phyloP scores from a whole-genome alignment of 345 rosid species.

The Pseudoturritis turrita region DNA sequence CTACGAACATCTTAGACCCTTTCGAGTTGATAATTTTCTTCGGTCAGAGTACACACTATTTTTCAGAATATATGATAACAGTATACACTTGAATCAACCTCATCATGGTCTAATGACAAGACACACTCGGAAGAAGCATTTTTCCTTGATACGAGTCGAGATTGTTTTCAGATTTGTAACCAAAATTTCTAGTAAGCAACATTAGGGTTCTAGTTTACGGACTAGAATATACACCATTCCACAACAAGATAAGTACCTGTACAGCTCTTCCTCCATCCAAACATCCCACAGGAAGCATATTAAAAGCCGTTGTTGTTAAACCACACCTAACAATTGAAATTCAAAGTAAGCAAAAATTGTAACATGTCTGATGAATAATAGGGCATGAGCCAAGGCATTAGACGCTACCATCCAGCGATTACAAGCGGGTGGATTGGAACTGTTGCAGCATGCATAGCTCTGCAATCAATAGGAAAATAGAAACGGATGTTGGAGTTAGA shows the following conservation, averaged over 20 bases:
- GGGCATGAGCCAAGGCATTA: slow-evolving; percentile 2
- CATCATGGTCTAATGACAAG: background rate
- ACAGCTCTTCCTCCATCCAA: slow-evolving; percentile 97
- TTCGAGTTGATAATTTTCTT: background rate
- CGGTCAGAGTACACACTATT: background rate
- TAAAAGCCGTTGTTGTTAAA: slow-evolving; percentile 84
- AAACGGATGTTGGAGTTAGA: slow-evolving; percentile 6
- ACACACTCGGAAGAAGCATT: background rate
- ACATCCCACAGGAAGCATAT: slow-evolving; percentile 94
- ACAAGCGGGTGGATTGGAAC: slow-evolving; percentile 90
- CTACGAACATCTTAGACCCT: background rate
- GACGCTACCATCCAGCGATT: slow-evolving; percentile 83
- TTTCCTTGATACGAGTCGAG: background rate
- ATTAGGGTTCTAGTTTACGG: background rate
- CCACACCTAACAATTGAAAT: slow-evolving; percentile 69
- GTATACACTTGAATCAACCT: background rate
- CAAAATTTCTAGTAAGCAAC: background rate
- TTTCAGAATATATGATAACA: background rate
- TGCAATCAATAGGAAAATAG: slow-evolving; percentile 29
- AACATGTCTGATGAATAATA: background rate
- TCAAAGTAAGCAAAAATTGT: slow-evolving; percentile 18
- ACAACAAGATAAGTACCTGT: slow-evolving; percentile 48
- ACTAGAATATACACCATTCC: background rate
- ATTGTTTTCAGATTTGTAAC: background rate
- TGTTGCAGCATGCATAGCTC: slow-evolving; percentile 84